Evolutionary conservation across 2,329 filamentous ascomycete species (phyloP).

Genomic region (Emmonsiellopsis sp.): DNA sequence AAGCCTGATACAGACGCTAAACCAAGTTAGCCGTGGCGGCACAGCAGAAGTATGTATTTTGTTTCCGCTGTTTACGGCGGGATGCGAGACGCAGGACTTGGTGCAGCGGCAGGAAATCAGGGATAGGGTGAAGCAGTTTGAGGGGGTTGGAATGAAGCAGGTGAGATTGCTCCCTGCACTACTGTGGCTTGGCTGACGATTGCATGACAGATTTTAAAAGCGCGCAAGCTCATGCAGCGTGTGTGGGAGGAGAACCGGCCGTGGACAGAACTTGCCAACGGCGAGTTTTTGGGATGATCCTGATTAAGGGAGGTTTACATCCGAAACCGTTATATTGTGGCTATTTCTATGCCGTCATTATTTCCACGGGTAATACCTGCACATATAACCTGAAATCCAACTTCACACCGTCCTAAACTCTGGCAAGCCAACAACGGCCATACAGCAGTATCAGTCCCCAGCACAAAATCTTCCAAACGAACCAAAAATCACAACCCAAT

Average conservation of each 20-base stretch:
- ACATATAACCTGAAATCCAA: too few species aligned
- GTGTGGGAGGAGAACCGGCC: slow-evolving; percentile 30
- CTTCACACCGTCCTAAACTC: too few species aligned
- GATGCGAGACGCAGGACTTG: slow-evolving; percentile 58
- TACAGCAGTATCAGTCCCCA: too few species aligned
- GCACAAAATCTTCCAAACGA: too few species aligned
- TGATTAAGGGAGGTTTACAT: too few species aligned
- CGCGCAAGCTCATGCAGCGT: slow-evolving; percentile 31
- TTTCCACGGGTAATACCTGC: too few species aligned
- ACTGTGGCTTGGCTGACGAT: background rate
- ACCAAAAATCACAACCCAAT: too few species aligned
- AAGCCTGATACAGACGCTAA: slow-evolving; percentile 55
- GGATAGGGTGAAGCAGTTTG: slow-evolving; percentile 56
- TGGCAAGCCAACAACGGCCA: too few species aligned
- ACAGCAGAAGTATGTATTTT: slow-evolving; percentile 66
- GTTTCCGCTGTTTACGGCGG: slow-evolving; percentile 77
- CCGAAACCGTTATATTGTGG: too few species aligned
- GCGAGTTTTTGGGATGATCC: slow-evolving; percentile 30
- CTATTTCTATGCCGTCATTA: too few species aligned
- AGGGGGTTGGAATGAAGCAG: slow-evolving; percentile 69
- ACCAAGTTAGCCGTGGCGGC: slow-evolving; percentile 54
- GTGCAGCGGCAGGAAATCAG: slow-evolving; percentile 53
- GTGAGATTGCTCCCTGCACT: slow-evolving; percentile 35
- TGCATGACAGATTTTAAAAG: slow-evolving; percentile 27
- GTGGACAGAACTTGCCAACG: slow-evolving; percentile 31